Evolutionary conservation across 768 basidiomycete species (phyloP).

Genomic region (Termitomyces sp.): DNA sequence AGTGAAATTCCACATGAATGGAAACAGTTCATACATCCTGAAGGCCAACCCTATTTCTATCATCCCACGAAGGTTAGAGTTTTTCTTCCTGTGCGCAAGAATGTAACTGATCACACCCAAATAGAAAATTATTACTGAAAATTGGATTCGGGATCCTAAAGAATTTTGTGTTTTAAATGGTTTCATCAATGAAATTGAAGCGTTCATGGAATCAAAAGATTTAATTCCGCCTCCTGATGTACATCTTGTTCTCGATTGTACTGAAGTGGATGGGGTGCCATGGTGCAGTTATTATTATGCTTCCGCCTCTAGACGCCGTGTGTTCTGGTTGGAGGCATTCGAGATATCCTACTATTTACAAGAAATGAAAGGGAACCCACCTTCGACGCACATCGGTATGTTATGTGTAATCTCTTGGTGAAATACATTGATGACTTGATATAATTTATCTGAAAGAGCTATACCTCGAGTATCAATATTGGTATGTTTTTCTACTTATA

Average conservation of each 20-base stretch:
- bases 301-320: not conserved
- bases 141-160: slow-evolving; percentile 4
- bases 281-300: slow-evolving; percentile 8
- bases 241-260: slow-evolving; percentile 6
- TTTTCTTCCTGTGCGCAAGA: too few species aligned
- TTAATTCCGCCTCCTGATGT: not conserved
- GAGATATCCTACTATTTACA: too few species aligned
- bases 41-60: not conserved
- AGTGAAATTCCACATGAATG: too few species aligned
- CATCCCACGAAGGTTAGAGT: not conserved
- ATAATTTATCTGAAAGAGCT: not conserved
- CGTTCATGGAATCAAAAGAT: not conserved
- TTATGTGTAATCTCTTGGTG: not conserved
- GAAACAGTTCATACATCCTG: too few species aligned
- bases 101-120: not conserved
- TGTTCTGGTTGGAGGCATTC: slow-evolving; percentile 2
- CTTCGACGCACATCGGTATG: not conserved
- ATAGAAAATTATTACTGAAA: slow-evolving; percentile 6
- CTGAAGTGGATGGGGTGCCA: not conserved
- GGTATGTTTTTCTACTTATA: too few species aligned
- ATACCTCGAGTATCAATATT: too few species aligned
- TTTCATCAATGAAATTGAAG: slow-evolving; percentile 3
- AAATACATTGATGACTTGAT: not conserved
- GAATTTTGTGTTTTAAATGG: not conserved
- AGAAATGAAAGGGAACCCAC: too few species aligned